phyloP scores from a whole-genome alignment of 169 alveolate genomes.

The Ichthyophthirius multifiliis region DNA sequence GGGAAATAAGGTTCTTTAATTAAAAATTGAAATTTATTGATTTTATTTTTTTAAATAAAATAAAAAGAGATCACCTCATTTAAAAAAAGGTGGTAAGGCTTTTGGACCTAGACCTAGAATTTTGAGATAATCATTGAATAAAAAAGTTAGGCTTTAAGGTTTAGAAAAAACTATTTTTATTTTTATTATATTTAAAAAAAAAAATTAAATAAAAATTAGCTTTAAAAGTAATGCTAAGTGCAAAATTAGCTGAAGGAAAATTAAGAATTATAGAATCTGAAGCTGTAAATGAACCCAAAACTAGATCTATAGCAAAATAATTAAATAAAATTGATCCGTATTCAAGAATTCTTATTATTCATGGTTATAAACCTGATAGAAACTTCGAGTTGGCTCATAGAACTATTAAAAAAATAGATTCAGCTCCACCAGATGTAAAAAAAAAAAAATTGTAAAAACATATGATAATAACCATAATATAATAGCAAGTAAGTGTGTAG shows the following conservation, averaged over 20 bases:
- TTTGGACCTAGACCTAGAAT: conserved; percentile 54
- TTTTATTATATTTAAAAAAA: no score
- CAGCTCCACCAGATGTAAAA: conserved; percentile 29
- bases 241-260: conserved; percentile 46
- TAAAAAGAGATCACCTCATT: conserved; percentile 39
- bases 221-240: conserved; percentile 32
- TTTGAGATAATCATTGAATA: conserved; percentile 32
- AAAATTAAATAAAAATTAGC: no score
- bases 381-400: conserved; percentile 42
- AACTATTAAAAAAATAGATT: conserved; percentile 17
- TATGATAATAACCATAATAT: not conserved
- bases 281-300: conserved; percentile 31
- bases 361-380: conserved; percentile 14
- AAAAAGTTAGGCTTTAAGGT: conserved; percentile 40
- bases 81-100: conserved; percentile 53
- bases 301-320: conserved; percentile 27
- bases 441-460: not conserved
- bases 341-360: conserved; percentile 36
- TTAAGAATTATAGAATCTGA: conserved; percentile 42
- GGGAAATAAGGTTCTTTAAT: conserved; percentile 52
- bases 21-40: not conserved
- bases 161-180: no score
- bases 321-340: conserved; percentile 17
- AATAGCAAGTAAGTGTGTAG: not conserved
- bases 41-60: not conserved